Evolutionary conservation across 768 basidiomycete genomes (phyloP), one percentile per base, ranked within the genome.

Genomic region (Collybia sp.): DNA sequence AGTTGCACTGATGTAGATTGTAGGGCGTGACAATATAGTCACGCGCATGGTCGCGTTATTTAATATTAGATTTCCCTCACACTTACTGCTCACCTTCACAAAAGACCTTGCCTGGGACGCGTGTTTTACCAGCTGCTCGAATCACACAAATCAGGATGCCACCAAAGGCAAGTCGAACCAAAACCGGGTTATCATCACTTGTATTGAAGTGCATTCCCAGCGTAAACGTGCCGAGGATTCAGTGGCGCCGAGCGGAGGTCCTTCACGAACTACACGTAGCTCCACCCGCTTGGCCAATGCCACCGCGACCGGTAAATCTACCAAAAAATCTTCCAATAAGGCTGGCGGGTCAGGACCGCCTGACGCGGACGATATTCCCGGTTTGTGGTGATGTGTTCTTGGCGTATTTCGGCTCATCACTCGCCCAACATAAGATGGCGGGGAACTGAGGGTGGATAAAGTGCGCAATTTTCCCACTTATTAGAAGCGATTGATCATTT

Each of bases 161-260:
- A 6, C 68, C 69, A 43, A 71, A 71, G 58, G 71, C 70, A 39
- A 18, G 54, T 30, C 25, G 18, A 15, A 31, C 17, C 37, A 19
- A 18, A 16, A 15, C 13, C 5, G 8, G 16, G 41, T 6, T 45
- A 30, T 45, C n/a, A 16, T 10, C 30, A 15, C 10, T 33, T 15
- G 9, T 16, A n/a, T 12, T 15, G 5, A 16, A 2, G 6, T 33
- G 11, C 12, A 19, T 43, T 36, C 18, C 6, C 56, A 87, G 85
- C 70, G 84, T 53, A 87, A 85, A 69, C 80, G 76, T 62, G 62
- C 63, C 17, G 74, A 73, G 25, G 71, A 72, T 33, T 39, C 45
- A 55, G 56, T 30, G 42, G 51, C 25, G 62, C 60, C 31, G 60
- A 54, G 25, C 8, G 25, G 25, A 47, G 57, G 60, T 13, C 37